phyloP scores from a whole-genome alignment of 495 filamentous ascomycete species.

The Penicillium paradoxum region DNA sequence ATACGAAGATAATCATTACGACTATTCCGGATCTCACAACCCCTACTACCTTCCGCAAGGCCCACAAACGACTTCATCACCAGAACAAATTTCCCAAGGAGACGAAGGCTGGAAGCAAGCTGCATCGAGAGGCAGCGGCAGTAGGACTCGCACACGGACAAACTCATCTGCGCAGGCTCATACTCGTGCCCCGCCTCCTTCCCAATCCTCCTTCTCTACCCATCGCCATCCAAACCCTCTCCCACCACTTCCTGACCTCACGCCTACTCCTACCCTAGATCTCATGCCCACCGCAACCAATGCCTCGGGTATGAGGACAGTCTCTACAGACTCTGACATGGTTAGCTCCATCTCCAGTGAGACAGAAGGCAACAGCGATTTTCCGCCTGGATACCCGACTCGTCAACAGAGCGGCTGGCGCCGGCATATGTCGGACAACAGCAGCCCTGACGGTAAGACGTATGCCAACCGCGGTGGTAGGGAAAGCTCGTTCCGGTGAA shows the following conservation, averaged over 20 bases:
- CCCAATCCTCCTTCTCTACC: slow-evolving; percentile 26
- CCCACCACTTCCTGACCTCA: slow-evolving; percentile 26
- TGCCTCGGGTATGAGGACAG: slow-evolving; percentile 11
- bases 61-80: slow-evolving; percentile 10
- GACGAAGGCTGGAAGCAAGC: background rate
- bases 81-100: slow-evolving; percentile 8
- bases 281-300: background rate
- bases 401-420: slow-evolving; percentile 34
- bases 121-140: background rate
- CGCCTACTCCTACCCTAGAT: slow-evolving; percentile 1
- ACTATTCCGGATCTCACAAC: slow-evolving; percentile 16
- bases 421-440: slow-evolving; percentile 23
- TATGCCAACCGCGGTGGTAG: slow-evolving; percentile 8
- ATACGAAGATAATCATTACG: slow-evolving; percentile 30
- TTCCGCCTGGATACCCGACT: slow-evolving; percentile 10
- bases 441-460: slow-evolving; percentile 15
- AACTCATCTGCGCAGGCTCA: slow-evolving; percentile 18
- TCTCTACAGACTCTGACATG: slow-evolving; percentile 18
- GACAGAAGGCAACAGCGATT: background rate
- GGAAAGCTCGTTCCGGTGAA: slow-evolving; percentile 20
- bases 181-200: slow-evolving; percentile 18
- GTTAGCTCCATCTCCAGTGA: slow-evolving; percentile 19
- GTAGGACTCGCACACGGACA: slow-evolving; percentile 16
- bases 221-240: slow-evolving; percentile 28
- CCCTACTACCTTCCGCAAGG: slow-evolving; percentile 21